A percentile compares a stretch with the other conserved stretches of the same genome.
Evolutionary conservation across 2,329 filamentous ascomycete species (phyloP).

Genomic region (Endocalyx cinctus): DNA sequence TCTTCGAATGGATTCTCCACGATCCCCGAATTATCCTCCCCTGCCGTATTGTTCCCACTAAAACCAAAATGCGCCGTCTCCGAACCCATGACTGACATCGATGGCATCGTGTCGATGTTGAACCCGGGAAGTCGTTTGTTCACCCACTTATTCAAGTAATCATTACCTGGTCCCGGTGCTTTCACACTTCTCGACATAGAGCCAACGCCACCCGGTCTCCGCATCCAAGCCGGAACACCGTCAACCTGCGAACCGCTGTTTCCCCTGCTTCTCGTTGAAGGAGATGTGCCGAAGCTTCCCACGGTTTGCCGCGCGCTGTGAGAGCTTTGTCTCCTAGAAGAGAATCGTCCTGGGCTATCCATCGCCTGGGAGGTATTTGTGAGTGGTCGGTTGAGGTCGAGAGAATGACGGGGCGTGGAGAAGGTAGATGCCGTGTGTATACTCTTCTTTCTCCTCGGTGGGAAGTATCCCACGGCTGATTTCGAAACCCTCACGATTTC

Average conservation of each 20-base stretch:
- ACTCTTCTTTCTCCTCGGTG: conserved; percentile 84
- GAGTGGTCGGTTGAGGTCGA: conserved; percentile 49
- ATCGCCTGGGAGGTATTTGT: conserved; percentile 21
- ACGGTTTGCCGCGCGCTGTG: conserved; percentile 19
- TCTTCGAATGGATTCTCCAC: conserved; percentile 49
- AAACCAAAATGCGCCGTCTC: conserved; percentile 57
- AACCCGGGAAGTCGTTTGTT: conserved; percentile 78
- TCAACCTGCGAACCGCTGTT: conserved; percentile 25
- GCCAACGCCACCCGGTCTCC: conserved; percentile 83
- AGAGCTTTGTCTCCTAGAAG: conserved; percentile 26
- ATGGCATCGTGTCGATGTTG: conserved; percentile 63
- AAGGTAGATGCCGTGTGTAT: conserved; percentile 59
- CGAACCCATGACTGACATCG: conserved; percentile 60
- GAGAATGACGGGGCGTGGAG: conserved; percentile 63
- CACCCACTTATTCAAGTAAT: conserved; percentile 79
- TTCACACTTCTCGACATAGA: conserved; percentile 68
- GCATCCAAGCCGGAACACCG: conserved; percentile 56
- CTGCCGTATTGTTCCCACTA: conserved; percentile 28
- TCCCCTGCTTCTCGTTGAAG: conserved; percentile 24
- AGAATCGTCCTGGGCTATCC: conserved; percentile 25
- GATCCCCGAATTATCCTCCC: conserved; percentile 35
- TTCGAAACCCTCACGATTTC: conserved; percentile 83
- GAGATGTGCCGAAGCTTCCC: conserved; percentile 21
- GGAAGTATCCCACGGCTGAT: conserved; percentile 83
- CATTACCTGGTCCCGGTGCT: conserved; percentile 75